Conservation (phyloP, 1,284 basidiomycete genomes). For the Fistulina hepatica region DNA sequence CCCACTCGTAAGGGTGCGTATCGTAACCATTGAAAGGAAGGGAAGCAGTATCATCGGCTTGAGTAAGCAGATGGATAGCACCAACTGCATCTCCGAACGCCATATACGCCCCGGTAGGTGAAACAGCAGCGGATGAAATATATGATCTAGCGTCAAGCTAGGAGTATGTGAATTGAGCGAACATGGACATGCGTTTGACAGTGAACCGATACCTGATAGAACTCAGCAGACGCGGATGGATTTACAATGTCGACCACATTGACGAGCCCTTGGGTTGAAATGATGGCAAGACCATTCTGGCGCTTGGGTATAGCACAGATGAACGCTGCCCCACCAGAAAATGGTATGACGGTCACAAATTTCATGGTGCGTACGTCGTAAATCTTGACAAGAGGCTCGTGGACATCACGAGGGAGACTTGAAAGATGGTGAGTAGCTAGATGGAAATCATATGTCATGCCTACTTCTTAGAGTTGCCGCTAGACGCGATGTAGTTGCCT, state of each 20-base stretch:
- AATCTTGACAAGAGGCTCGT: conserved; percentile 88
- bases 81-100: conserved; percentile 91
- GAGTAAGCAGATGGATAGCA: conserved; percentile 75
- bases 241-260: conserved; percentile 81
- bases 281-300: conserved; percentile 68
- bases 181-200: conserved; percentile 10
- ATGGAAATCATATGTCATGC: too few species aligned
- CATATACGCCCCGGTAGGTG: conserved; percentile 81
- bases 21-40: conserved; percentile 84
- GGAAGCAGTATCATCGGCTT: conserved; percentile 49
- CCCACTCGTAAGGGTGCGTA: conserved; percentile 76
- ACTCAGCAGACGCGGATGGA: conserved; percentile 55
- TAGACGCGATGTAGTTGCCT: conserved; percentile 74
- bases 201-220: conserved; percentile 50
- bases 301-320: conserved; percentile 77
- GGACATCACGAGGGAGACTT: too few species aligned
- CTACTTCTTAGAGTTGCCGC: conserved; percentile 79
- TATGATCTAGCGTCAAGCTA: conserved; percentile 65
- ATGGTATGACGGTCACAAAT: conserved; percentile 74
- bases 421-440: too few species aligned
- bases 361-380: conserved; percentile 84
- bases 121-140: conserved; percentile 74
- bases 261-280: conserved; percentile 81
- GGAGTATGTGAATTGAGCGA: conserved; percentile 5
- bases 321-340: conserved; percentile 82